These are phyloP conservation scores for Pelargonium fulgidum DNA, from an alignment of 441 rosid species.

Conservation along the genomic window DNA sequence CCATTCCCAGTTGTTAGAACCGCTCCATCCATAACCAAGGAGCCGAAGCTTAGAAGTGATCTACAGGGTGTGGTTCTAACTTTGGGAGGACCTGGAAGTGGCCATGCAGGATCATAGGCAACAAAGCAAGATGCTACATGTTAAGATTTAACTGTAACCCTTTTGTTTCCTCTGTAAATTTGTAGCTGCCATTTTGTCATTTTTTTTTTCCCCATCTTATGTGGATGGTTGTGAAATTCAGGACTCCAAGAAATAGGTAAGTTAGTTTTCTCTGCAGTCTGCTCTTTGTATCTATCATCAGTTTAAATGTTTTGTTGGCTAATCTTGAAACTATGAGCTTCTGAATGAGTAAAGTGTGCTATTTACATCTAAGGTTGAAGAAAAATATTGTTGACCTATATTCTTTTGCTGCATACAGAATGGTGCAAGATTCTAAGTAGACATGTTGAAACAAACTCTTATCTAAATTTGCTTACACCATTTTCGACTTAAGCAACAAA, in stretches of 20 bases:
- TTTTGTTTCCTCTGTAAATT: too few relatives aligned
- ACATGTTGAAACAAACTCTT: too few relatives aligned
- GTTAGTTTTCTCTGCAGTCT: background rate
- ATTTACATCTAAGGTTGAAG: too few relatives aligned
- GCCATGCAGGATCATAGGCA: background rate
- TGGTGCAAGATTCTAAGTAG: too few relatives aligned
- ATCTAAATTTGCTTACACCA: too few relatives aligned
- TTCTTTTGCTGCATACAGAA: too few relatives aligned
- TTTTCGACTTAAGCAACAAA: too few relatives aligned
- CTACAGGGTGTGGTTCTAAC: constrained; percentile 61
- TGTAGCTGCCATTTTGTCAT: background rate
- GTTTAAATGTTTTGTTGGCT: background rate
- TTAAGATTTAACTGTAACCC: too few relatives aligned
- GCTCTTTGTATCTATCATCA: background rate
- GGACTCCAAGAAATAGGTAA: constrained; percentile 10
- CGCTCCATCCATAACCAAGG: constrained; percentile 24
- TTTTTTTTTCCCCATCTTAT: background rate
- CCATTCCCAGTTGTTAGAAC: constrained; percentile 20
- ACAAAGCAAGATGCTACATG: too few relatives aligned
- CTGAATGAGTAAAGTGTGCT: too few relatives aligned
- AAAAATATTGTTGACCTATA: too few relatives aligned
- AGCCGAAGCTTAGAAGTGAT: constrained; percentile 43
- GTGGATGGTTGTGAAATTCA: background rate
- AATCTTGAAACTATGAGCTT: too few relatives aligned
- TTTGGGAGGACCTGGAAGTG: constrained; percentile 56